Evolutionary conservation across 495 filamentous ascomycete genomes (phyloP), one percentile per base, ranked within the genome.

Genomic region (Daldinia loculata): DNA sequence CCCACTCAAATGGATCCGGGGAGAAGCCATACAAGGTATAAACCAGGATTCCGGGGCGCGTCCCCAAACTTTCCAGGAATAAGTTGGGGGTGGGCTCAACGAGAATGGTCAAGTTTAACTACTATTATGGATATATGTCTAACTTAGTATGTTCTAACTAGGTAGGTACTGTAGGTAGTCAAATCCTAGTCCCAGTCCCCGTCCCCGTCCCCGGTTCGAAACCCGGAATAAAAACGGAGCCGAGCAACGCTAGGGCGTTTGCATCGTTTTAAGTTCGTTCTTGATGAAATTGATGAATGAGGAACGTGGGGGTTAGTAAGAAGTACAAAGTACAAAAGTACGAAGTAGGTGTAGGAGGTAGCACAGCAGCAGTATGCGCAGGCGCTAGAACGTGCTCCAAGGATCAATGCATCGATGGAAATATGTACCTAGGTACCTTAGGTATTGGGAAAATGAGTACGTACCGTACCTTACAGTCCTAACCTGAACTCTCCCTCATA

Each of bases 1-100:
- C 57, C 60, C 58, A 53, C 51, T 32, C 39, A 43, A 52, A 61
- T 69, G 58, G 68, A 57, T 61, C 56, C 64, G 52, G 45, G 59
- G 60, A 60, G 22, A 63, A 67, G 59, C 59, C 38, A 43, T 11
- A 6, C 6, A 60, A 58, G 36, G 24, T 66, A 48, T 67, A 48
- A 38, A 52, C 50, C 50, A 57, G 59, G 60, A 57, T 60, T 19
- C 48, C 61, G 64, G 58, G 45, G 59, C 69, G 53, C 69, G 32
- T 51, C 41, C 55, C 48, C 26, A 29, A 60, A 29, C n/a, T 27
- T 19, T 62, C 63, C 58, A 60, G 38, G 30, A 14, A n/a, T 62
- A 57, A 43, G 58, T 67, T 58, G 55, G 69, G 27, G 59, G 27
- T 24, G 61, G 56, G 34, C 34, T 36, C 34, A 36, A 36, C 34